These are phyloP conservation scores for Actinomortierella ambigua DNA, from an alignment of 371 early-diverging fungal species.

Conservation along the genomic window DNA sequence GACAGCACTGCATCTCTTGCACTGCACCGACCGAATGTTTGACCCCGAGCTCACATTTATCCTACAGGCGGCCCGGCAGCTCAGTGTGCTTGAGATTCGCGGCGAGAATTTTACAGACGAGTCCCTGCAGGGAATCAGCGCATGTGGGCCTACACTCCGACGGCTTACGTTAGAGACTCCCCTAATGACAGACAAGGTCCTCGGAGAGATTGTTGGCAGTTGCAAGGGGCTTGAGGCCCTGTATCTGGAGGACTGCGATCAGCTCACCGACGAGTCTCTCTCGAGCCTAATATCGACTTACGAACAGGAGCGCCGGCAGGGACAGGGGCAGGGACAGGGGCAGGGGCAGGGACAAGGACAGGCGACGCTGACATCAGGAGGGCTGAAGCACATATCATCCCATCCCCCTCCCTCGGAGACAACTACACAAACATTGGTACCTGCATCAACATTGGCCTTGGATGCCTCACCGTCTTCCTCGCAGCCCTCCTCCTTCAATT, in stretches of 20 bases:
- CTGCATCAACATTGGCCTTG: slow-evolving; percentile 8
- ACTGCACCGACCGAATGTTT: slow-evolving; percentile 24
- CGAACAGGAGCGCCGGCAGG: not conserved
- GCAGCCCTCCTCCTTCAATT: not conserved
- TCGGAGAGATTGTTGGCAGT: slow-evolving; percentile 15
- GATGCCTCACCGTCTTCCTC: slow-evolving; percentile 15
- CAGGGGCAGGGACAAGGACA: not conserved
- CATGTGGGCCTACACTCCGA: slow-evolving; percentile 17
- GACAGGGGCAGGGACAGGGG: not conserved
- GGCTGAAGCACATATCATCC: no score
- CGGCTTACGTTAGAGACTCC: slow-evolving; percentile 21
- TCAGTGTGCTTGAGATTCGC: slow-evolving; percentile 25
- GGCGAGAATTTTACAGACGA: slow-evolving; percentile 40
- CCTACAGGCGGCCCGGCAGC: slow-evolving; percentile 16
- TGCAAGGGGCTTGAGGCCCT: slow-evolving; percentile 20
- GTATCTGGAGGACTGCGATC: slow-evolving; percentile 24
- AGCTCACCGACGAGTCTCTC: slow-evolving; percentile 6
- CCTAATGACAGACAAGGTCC: slow-evolving; percentile 16
- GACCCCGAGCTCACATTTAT: slow-evolving; percentile 17
- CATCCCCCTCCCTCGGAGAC: no score
- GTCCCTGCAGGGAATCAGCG: slow-evolving; percentile 25
- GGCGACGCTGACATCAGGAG: not conserved
- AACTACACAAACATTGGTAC: no score
- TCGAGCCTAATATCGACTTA: slow-evolving; percentile 13
- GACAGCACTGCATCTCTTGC: slow-evolving; percentile 16